Evolutionary conservation across 176 grass and related monocot genomes (phyloP), one percentile per base, ranked within the genome.

Genomic region (Bonia amplexicaulis): DNA sequence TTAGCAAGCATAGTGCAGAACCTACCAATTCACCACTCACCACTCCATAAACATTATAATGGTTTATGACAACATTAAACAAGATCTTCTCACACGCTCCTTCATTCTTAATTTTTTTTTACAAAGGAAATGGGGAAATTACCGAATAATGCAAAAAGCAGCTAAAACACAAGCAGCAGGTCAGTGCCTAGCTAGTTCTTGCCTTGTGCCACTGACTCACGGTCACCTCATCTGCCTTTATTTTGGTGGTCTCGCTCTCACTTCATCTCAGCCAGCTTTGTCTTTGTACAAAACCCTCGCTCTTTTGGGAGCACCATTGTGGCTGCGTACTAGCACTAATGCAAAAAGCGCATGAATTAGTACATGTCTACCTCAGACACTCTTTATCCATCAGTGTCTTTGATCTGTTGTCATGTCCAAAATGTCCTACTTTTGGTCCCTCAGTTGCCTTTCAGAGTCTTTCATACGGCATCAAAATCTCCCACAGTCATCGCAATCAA

Each of bases 91-190:
- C 31, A 33, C 2, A 33, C 3, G 31, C 0, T 33, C 0, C 31
- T 37, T 37, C 35, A 5, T 0, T 37, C 35, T 37, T 37, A 37
- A 37, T 37, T 37, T 37, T 33, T 33, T 33, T 33, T 86, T 79
- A 88, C 79, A 91, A 87, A 22, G 20, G 42, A 45, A 84, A 75
- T 22, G 0, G 25, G 76, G 78, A 80, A 78, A 90, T 79, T 92
- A 88, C 85, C 83, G 80, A 83, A 76, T 57, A 91, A 85, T 80
- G 87, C 82, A 84, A 90, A 77, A 74, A 33, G 61, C 23, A 81
- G 66, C 85, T 13, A 42, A 66, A 76, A 77, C 79, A 76, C 60
- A 85, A 5, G 15, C 58, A 57, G 23, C 17, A 82, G 63, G 22
- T 6, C 72, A 77, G 79, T 82, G 72, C 78, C 49, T 59, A 40